Evolutionary conservation across 1,139 yeast species (phyloP), one percentile per base, ranked within the genome.

Genomic region (Taphrina pruni): DNA sequence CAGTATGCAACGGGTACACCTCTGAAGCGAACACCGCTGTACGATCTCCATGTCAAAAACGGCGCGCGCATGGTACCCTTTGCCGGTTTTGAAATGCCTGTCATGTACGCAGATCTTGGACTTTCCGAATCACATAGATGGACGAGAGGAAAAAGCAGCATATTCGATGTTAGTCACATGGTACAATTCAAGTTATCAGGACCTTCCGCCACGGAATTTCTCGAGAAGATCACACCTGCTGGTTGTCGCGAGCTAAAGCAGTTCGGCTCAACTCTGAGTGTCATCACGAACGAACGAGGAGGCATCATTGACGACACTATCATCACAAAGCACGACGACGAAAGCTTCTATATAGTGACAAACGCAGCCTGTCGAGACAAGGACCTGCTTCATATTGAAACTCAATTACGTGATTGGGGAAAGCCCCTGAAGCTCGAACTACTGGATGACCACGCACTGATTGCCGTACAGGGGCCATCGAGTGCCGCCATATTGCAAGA

Each of bases 111-210:
- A 9, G 84, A 86, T 74, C 97, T 90, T 79, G 80, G 91, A 3
- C 98, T 93, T 78, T 87, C 91, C 62, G 96, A 92, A 72, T 92
- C 97, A 0, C 99, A 94, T 80, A 85, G 88, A 72, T 94, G 98
- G 97, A 96, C 94, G 0, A 86, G 99, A 78, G 77, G 82, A 45
- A 86, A 89, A 72, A 94, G 93, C 62, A 99, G 99, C 6, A 81
- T 94, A 70, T 94, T 94, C 76, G 99, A 94, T 78, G 99, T 94
- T 60, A 90, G 97, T 71, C 99, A 94, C 80, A 94, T 94, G 99
- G 84, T 56, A 6, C 61, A 52, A 48, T 65, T 54, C 62, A 70
- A 82, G 57, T 78, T 94, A 72, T 77, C 79, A 2, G 99, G 99
- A 12, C 80, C 85, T 0, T 88, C 85, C 51, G 85, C 96, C 0